phyloP scores from a whole-genome alignment of 768 basidiomycete genomes.

The Mycena olivaceomarginata region DNA sequence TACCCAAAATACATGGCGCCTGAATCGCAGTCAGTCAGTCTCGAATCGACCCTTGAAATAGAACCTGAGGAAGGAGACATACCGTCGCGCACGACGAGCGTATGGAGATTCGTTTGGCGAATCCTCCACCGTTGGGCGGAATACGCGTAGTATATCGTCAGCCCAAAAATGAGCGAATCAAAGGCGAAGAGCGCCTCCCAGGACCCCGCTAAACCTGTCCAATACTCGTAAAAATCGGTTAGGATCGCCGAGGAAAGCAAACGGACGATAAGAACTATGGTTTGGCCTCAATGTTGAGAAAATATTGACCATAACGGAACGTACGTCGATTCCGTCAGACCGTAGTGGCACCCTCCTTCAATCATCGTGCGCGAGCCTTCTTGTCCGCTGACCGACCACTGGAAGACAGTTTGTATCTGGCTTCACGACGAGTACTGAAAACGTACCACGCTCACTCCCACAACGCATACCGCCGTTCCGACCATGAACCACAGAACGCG shows the following conservation, averaged over 20 bases:
- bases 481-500: constrained; percentile 26
- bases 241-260: neutral
- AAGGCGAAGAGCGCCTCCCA: constrained; percentile 50
- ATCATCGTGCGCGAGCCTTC: neutral
- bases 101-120: constrained; percentile 18
- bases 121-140: constrained; percentile 28
- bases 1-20: constrained; percentile 17
- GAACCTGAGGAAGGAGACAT: constrained; percentile 22
- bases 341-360: constrained; percentile 33
- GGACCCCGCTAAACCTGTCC: constrained; percentile 18
- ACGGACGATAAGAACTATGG: constrained; percentile 29
- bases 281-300: neutral
- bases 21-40: neutral
- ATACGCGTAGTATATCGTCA: constrained; percentile 56
- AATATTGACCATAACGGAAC: neutral
- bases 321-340: constrained; percentile 3
- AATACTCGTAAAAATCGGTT: neutral
- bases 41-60: neutral
- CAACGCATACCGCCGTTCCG: neutral
- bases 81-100: constrained; percentile 59
- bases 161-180: constrained; percentile 54
- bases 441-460: constrained; percentile 24
- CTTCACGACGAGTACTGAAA: too few relatives aligned
- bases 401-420: neutral
- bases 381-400: constrained; percentile 27